phyloP scores from a whole-genome alignment of 1,139 yeast genomes.

The Saccharomyces hybrid region DNA sequence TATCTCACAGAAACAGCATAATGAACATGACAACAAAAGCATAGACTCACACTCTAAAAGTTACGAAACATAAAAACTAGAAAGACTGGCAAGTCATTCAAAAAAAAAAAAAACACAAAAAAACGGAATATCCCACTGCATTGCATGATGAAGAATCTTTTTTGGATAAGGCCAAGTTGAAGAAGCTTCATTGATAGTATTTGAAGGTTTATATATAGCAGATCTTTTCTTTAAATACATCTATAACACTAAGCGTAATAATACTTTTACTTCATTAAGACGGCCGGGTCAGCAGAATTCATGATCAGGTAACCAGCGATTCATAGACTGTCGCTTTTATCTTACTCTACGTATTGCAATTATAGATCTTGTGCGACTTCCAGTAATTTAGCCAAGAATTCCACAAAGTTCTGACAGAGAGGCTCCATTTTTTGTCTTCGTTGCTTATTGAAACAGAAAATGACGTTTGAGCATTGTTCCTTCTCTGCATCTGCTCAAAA shows the following conservation, averaged over 20 bases:
- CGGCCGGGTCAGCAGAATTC: slow-evolving; percentile 35
- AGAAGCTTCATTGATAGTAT: neutral
- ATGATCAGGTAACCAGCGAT: too few relatives aligned
- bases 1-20: neutral
- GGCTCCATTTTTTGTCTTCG: too few relatives aligned
- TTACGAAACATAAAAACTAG: neutral
- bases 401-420: too few relatives aligned
- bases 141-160: neutral
- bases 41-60: neutral
- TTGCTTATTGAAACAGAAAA: too few relatives aligned
- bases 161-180: neutral
- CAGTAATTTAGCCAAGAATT: too few relatives aligned
- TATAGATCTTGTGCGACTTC: too few relatives aligned
- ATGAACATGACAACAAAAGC: neutral
- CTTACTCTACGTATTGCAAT: too few relatives aligned
- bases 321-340: too few relatives aligned
- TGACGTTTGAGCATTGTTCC: too few relatives aligned
- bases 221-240: neutral
- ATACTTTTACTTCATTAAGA: slow-evolving; percentile 37
- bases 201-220: neutral
- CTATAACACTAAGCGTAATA: neutral
- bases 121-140: neutral
- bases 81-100: neutral
- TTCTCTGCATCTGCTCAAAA: neutral
- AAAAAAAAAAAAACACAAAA: neutral